A percentile compares a stretch with the other conserved stretches of the same genome.
Evolutionary conservation across 495 filamentous ascomycete genomes (phyloP).

Genomic region (Talaromyces adpressus): DNA sequence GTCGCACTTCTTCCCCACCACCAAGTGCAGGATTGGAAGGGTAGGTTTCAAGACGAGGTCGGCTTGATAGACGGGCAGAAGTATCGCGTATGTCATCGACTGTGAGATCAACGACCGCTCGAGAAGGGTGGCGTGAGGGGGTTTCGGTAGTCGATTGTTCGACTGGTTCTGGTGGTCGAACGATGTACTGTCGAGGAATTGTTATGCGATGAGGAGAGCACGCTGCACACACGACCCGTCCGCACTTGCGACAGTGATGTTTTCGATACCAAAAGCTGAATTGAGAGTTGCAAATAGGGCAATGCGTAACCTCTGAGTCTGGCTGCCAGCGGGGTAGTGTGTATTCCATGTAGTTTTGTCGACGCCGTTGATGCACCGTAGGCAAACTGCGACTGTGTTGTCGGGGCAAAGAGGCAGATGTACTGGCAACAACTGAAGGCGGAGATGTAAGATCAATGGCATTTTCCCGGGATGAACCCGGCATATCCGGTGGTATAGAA

Average conservation of each 20-base stretch:
- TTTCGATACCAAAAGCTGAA: conserved; percentile 87
- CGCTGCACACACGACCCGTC: conserved; percentile 80
- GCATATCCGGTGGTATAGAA: conserved; percentile 7
- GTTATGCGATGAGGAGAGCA: conserved; percentile 96
- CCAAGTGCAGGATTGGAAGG: conserved; percentile 49
- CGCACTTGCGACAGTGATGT: conserved; percentile 96
- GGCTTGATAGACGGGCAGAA: conserved; percentile 6
- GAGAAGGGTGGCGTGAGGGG: conserved; percentile 10
- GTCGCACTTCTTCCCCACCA: conserved; percentile 79
- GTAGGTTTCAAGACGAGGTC: conserved; percentile 10
- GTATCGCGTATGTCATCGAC: conserved; percentile 22
- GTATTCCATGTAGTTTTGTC: conserved; percentile 17
- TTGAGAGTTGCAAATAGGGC: conserved; percentile 69
- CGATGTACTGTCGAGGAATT: conserved; percentile 88
- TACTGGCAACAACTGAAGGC: conserved; percentile 7
- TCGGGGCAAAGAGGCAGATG: conserved; percentile 6
- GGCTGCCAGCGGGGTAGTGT: conserved; percentile 77
- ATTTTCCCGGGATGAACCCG: conserved; percentile 27
- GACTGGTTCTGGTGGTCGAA: conserved; percentile 60
- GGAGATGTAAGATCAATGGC: conserved; percentile 35
- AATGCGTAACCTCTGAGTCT: conserved; percentile 67
- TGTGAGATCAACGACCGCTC: conserved; percentile 34
- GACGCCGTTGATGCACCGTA: not conserved
- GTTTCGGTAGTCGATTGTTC: conserved; percentile 16
- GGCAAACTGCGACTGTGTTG: conserved; percentile 1